Evolutionary conservation across 139 green algal genomes (phyloP).

Genomic region (Choricystis sp.): DNA sequence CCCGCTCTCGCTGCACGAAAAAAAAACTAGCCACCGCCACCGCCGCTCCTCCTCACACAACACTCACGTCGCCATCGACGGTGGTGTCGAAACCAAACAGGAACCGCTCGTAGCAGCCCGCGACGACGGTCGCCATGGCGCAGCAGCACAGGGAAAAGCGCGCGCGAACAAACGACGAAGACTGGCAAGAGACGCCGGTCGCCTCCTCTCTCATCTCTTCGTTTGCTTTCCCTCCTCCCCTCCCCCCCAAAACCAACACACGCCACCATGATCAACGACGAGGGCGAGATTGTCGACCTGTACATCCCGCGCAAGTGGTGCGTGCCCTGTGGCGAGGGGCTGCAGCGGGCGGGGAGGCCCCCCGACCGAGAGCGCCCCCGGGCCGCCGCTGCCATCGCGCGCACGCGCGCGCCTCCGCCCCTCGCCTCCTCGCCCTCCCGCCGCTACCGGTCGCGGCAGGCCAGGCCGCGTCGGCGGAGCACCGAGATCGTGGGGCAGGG

Average conservation of each 20-base stretch:
- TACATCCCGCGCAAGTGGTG: conserved; percentile 98
- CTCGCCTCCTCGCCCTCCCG: no score
- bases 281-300: conserved; percentile 84
- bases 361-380: neutral
- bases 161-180: neutral
- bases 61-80: neutral
- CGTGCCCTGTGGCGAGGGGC: conserved; percentile 8
- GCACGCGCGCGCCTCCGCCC: no score
- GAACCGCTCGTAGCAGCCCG: conserved; percentile 69
- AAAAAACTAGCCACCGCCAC: no score
- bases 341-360: neutral
- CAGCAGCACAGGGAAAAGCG: neutral
- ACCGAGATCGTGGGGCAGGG: no score
- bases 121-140: conserved; percentile 28
- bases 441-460: no score
- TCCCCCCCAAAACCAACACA: neutral
- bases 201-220: neutral
- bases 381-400: no score
- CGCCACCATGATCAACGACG: conserved; percentile 82
- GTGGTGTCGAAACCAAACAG: conserved; percentile 43
- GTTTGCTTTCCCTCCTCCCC: neutral
- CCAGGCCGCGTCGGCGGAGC: no score
- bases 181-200: neutral
- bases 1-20: neutral
- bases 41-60: no score